Base-by-base conservation (phyloP, 345 rosid genomes). In the Murraya koenigii region DNA sequence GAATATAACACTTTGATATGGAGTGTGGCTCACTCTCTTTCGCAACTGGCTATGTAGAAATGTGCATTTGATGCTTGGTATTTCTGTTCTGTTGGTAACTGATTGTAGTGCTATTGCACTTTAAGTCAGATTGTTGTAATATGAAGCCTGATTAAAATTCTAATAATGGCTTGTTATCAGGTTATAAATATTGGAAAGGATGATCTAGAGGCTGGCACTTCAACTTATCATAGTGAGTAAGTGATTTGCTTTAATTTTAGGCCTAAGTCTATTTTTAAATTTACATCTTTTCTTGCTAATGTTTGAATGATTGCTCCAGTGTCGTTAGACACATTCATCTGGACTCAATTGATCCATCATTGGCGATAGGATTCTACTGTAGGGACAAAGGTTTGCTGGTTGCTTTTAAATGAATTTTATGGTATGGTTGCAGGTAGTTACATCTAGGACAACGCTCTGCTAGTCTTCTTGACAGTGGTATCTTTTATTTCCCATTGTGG, bases 321-420 rank as follows among this genome's bases (percentile, higher is more conserved):
- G 49, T 82, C 19, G 74, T 88, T 36, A 86, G 90, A 76, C 88
- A 91, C 81, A 87, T 94, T 71, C 89, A 91, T 14, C 79, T 95
- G 73, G 93, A 89, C 65, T 87, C 86, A 19, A 88, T 95, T 19
- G 99, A 95, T 88, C 92, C 98, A 69, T 94, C 99, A 22, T 75
- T 94, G 75, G 99, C 99, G 41, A 84, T 96, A 5, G 98, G 98
- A 70, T 96, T 96, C 80, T 94, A 94, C 75, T 96, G 98, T 80
- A 91, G 86, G 25, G 88, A 90, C 88, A 92, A 88, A 94, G 94
- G 94, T 95, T 77, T 49, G 86, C 66, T 17, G 11, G 72, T 77
- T 66, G 32, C 64, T 47, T 73, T 22, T 13, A 26, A 23, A 52
- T 65, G 36, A 52, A 32, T 28, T 33, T 63, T n/a, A 55, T 71